Conservation (phyloP, 768 basidiomycete species). For the Xerocomus spinulosus region DNA sequence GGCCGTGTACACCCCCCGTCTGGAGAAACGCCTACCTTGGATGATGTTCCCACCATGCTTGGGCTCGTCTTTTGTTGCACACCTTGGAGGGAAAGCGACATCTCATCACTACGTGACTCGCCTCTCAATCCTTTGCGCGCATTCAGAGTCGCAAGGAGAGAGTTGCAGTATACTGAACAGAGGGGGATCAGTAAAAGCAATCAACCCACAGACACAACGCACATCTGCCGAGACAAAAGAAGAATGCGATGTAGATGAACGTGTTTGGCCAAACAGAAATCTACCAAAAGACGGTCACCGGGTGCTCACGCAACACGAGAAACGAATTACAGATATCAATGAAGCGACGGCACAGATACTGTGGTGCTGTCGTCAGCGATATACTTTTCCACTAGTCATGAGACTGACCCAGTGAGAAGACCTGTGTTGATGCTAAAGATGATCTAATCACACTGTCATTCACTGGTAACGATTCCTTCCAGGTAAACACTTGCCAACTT, state of each 20-base stretch:
- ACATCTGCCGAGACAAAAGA: constrained; percentile 61
- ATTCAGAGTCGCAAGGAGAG: constrained; percentile 57
- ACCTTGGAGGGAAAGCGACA: constrained; percentile 31
- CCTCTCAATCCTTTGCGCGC: constrained; percentile 48
- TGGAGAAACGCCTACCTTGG: constrained; percentile 7
- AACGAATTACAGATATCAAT: constrained; percentile 43
- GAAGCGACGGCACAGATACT: constrained; percentile 56
- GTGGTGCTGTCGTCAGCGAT: not conserved
- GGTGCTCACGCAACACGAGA: not conserved
- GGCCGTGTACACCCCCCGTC: not conserved
- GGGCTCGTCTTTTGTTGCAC: constrained; percentile 21
- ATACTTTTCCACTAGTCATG: too few relatives aligned
- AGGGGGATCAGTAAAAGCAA: not conserved
- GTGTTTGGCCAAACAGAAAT: constrained; percentile 48
- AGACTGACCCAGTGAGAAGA: constrained; percentile 25
- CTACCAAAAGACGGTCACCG: constrained; percentile 26
- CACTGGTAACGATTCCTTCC: not conserved
- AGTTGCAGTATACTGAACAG: constrained; percentile 52
- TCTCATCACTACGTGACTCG: constrained; percentile 20
- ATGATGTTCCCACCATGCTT: constrained; percentile 7
- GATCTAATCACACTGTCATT: constrained; percentile 31
- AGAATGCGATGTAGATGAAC: constrained; percentile 61
- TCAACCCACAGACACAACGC: constrained; percentile 20
- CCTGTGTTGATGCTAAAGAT: constrained; percentile 49
- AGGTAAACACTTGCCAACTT: constrained; percentile 29